Evolutionary conservation across 148 eudicot species (phyloP).

Genomic region (Vaccinium vitisidaea): DNA sequence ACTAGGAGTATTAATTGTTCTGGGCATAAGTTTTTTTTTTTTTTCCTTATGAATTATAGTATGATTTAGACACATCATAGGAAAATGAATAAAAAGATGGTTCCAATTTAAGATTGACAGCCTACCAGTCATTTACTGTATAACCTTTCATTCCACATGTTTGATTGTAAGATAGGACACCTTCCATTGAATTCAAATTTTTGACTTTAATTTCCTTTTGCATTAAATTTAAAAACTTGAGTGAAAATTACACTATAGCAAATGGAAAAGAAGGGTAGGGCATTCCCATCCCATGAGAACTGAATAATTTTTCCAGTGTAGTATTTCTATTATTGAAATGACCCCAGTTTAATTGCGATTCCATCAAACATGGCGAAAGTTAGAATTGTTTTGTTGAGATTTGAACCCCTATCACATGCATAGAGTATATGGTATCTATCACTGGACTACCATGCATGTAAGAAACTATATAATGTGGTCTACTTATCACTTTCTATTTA

Average conservation of each 20-base stretch:
- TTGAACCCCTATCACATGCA: too few species aligned
- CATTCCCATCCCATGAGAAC: neutral
- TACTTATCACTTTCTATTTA: too few species aligned
- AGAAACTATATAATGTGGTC: too few species aligned
- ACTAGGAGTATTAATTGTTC: too few species aligned
- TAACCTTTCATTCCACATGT: neutral
- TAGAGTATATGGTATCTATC: too few species aligned
- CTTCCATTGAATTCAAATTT: neutral
- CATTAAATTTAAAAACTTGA: neutral
- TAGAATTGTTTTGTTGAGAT: too few species aligned
- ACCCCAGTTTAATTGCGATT: too few species aligned
- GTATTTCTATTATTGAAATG: neutral
- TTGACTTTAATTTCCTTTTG: neutral
- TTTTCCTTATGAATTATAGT: neutral
- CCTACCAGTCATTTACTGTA: neutral
- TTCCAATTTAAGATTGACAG: neutral
- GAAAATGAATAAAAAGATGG: neutral
- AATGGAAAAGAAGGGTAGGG: neutral
- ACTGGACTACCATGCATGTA: too few species aligned
- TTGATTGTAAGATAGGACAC: neutral
- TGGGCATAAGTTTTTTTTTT: neutral
- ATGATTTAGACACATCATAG: neutral
- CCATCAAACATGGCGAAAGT: too few species aligned
- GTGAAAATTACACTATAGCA: neutral
- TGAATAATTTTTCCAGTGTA: neutral